phyloP scores from a whole-genome alignment of 2,329 filamentous ascomycete genomes.

The Ramichloridium luteum region DNA sequence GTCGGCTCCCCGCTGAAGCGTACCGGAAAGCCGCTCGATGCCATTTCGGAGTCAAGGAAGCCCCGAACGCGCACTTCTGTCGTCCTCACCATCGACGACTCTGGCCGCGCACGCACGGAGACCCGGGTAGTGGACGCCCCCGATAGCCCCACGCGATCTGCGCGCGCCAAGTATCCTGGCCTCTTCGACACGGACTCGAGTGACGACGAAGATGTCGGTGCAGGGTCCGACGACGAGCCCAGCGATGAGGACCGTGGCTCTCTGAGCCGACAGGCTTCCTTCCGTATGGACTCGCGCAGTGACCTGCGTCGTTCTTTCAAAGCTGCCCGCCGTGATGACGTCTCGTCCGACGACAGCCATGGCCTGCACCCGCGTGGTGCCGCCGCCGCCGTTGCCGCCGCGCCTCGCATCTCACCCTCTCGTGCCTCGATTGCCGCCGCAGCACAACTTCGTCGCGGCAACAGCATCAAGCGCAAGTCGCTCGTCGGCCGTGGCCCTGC shows the following conservation, averaged over 20 bases:
- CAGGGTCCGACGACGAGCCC: slow-evolving; percentile 18
- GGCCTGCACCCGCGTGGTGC: slow-evolving; percentile 1
- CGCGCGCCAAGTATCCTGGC: slow-evolving; percentile 32
- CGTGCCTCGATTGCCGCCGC: slow-evolving; percentile 24
- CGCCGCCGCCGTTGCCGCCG: background rate
- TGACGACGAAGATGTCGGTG: too few species aligned
- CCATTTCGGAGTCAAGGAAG: slow-evolving; percentile 34
- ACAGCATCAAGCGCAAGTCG: slow-evolving; percentile 18
- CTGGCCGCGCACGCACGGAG: slow-evolving; percentile 35
- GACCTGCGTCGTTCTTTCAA: slow-evolving; percentile 24
- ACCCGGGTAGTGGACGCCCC: slow-evolving; percentile 22
- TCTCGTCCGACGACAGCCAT: slow-evolving; percentile 23
- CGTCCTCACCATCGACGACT: slow-evolving; percentile 34
- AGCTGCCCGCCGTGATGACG: slow-evolving; percentile 23
- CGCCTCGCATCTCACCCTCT: slow-evolving; percentile 21
- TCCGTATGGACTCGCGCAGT: slow-evolving; percentile 21
- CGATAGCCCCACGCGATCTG: slow-evolving; percentile 25
- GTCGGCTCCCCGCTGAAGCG: slow-evolving; percentile 37
- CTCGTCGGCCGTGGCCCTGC: slow-evolving; percentile 6
- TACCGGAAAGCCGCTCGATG: slow-evolving; percentile 29
- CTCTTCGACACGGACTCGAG: slow-evolving; percentile 31
- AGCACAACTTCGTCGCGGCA: slow-evolving; percentile 23
- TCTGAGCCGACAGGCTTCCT: slow-evolving; percentile 21
- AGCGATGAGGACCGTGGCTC: slow-evolving; percentile 10
- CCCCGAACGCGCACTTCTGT: slow-evolving; percentile 30